phyloP scores from a whole-genome alignment of 345 rosid genomes.

The Aethionema arabicum region DNA sequence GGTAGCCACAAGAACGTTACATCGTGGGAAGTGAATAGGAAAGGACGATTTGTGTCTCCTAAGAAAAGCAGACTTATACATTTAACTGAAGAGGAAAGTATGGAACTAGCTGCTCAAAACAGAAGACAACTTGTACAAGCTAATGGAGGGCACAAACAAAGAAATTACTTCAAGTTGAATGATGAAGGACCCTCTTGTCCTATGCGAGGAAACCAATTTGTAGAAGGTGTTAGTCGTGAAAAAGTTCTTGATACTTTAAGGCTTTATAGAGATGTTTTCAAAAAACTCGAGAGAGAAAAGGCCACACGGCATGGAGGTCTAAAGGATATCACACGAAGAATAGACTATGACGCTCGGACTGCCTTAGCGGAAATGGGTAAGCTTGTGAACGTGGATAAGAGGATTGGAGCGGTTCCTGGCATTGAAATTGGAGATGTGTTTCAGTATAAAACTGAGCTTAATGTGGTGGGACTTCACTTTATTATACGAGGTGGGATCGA shows the following conservation, averaged over 20 bases:
- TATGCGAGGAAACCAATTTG: background rate
- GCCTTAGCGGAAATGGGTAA: background rate
- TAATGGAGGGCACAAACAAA: background rate
- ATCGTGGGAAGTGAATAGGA: background rate
- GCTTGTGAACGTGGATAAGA: slow-evolving; percentile 18
- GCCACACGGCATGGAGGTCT: background rate
- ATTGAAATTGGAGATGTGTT: slow-evolving; percentile 82
- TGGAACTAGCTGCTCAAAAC: background rate
- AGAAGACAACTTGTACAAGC: background rate
- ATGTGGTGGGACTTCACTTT: slow-evolving; percentile 75
- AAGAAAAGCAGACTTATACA: slow-evolving; percentile 17
- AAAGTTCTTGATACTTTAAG: background rate
- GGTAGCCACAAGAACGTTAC: slow-evolving; percentile 11
- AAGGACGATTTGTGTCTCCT: background rate
- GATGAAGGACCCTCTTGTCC: background rate
- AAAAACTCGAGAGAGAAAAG: background rate
- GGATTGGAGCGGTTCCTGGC: slow-evolving; percentile 75
- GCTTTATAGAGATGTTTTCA: slow-evolving; percentile 3
- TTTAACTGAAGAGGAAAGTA: slow-evolving; percentile 13
- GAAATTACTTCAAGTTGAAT: slow-evolving; percentile 7
- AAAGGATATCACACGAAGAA: background rate
- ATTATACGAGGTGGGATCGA: slow-evolving; percentile 68
- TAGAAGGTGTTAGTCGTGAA: slow-evolving; percentile 2
- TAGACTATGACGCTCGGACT: background rate
- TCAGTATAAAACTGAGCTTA: slow-evolving; percentile 69